These are phyloP conservation scores for Xerophyta viscosa DNA, from an alignment of 106 monocot species.

Conservation along the genomic window DNA sequence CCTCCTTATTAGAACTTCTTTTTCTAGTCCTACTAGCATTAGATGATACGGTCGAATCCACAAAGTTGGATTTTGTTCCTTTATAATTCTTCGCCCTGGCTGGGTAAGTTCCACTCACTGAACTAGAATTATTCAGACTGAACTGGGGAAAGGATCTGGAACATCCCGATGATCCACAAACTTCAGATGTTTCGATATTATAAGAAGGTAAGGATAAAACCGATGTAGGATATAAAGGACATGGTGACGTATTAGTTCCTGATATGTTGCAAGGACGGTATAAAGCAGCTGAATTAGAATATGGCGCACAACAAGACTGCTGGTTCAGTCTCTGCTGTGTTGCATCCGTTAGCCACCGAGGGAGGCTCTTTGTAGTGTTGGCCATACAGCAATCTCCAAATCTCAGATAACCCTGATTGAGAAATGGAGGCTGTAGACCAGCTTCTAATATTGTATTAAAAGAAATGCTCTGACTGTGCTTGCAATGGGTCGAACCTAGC, in stretches of 20 bases:
- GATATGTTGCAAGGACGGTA: conserved; percentile 4
- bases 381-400: conserved; percentile 3
- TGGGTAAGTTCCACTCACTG: neutral
- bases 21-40: conserved; percentile 17
- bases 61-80: conserved; percentile 7
- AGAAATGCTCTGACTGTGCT: conserved; percentile 19
- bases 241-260: conserved; percentile 3
- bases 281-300: conserved; percentile 8
- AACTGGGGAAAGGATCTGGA: conserved; percentile 3
- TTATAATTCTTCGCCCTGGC: conserved; percentile 10
- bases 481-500: conserved; percentile 16
- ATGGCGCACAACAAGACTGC: conserved; percentile 6
- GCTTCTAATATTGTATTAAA: conserved; percentile 10
- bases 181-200: conserved; percentile 3
- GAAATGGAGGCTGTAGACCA: conserved; percentile 5
- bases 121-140: conserved; percentile 5
- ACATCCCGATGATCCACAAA: conserved; percentile 4
- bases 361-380: conserved; percentile 17
- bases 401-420: conserved; percentile 4
- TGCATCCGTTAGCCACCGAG: conserved; percentile 27
- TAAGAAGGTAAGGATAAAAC: conserved; percentile 14
- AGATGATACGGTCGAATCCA: conserved; percentile 2
- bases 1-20: conserved; percentile 12
- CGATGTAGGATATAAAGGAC: conserved; percentile 10
- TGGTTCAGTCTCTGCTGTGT: conserved; percentile 10